Evolutionary conservation across 31 red algal species (phyloP).

Genomic region (Bonnemaisonia californica): DNA sequence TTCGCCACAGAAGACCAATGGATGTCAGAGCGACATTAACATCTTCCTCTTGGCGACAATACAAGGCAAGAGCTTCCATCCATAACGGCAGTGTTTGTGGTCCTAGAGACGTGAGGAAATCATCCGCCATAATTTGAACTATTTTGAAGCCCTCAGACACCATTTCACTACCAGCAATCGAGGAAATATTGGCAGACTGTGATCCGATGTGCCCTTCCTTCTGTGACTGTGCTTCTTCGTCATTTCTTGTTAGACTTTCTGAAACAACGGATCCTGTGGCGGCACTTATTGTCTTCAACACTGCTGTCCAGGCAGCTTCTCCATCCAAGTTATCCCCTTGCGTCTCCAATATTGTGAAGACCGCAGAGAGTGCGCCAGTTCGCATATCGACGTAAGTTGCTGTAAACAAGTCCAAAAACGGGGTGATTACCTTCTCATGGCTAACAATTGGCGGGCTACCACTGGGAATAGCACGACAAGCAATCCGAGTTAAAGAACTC

Average conservation of each 20-base stretch:
- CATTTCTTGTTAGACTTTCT: background rate
- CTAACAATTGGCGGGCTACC: slow-evolving; percentile 8
- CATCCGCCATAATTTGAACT: slow-evolving; percentile 73
- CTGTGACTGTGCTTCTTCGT: background rate
- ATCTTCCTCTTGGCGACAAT: slow-evolving; percentile 56
- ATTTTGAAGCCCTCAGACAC: slow-evolving; percentile 78
- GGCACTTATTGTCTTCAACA: slow-evolving; percentile 60
- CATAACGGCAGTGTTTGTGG: slow-evolving; percentile 42
- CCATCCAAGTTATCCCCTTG: slow-evolving; percentile 61
- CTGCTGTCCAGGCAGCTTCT: slow-evolving; percentile 62
- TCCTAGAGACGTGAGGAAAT: slow-evolving; percentile 63
- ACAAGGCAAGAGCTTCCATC: slow-evolving; percentile 56
- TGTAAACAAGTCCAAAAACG: slow-evolving; percentile 56
- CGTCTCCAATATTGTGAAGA: slow-evolving; percentile 52
- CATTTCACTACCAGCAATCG: slow-evolving; percentile 18
- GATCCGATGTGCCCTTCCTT: background rate
- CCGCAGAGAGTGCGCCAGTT: slow-evolving; percentile 43
- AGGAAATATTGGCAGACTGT: background rate
- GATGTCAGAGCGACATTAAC: slow-evolving; percentile 79
- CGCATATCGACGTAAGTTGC: slow-evolving; percentile 51
- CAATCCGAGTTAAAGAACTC: slow-evolving; percentile 46
- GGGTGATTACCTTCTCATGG: slow-evolving; percentile 60
- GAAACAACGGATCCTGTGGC: slow-evolving; percentile 38
- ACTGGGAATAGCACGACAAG: slow-evolving; percentile 45
- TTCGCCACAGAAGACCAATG: slow-evolving; percentile 81